phyloP scores from a whole-genome alignment of 2,329 filamentous ascomycete species.

The Fusarium brachygibbosum region DNA sequence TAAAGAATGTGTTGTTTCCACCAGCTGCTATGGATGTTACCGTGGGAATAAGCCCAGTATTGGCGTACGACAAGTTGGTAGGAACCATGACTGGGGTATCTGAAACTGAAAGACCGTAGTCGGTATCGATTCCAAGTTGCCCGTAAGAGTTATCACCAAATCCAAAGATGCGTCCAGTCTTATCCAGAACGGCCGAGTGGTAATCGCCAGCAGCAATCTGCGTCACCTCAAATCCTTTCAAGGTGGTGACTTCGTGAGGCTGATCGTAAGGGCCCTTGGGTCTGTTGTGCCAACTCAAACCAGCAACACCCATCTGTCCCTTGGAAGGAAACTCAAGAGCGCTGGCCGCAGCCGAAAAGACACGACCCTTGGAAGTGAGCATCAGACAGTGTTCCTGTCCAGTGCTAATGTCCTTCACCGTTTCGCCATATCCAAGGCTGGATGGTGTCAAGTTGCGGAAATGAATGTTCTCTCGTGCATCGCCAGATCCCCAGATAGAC shows the following conservation, averaged over 20 bases:
- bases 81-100: constrained; percentile 80
- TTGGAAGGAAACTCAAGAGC: constrained; percentile 81
- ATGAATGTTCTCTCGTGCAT: constrained; percentile 63
- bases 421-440: constrained; percentile 76
- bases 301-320: constrained; percentile 90
- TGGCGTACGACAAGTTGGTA: constrained; percentile 78
- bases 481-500: constrained; percentile 75
- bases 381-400: constrained; percentile 90
- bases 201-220: constrained; percentile 87
- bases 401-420: constrained; percentile 78
- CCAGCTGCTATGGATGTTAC: constrained; percentile 88
- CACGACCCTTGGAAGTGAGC: constrained; percentile 84
- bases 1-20: constrained; percentile 88
- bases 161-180: constrained; percentile 81
- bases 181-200: constrained; percentile 85
- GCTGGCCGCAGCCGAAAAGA: constrained; percentile 90
- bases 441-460: constrained; percentile 80
- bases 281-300: constrained; percentile 82
- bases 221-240: constrained; percentile 78
- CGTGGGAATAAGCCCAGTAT: constrained; percentile 71
- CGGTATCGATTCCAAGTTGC: constrained; percentile 87
- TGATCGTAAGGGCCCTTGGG: constrained; percentile 84
- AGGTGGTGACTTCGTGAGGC: constrained; percentile 80
- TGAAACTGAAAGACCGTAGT: constrained; percentile 70
- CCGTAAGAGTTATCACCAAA: constrained; percentile 94